These are phyloP conservation scores for Quercus dentata DNA, from an alignment of 306 rosid species.

Conservation along the genomic window DNA sequence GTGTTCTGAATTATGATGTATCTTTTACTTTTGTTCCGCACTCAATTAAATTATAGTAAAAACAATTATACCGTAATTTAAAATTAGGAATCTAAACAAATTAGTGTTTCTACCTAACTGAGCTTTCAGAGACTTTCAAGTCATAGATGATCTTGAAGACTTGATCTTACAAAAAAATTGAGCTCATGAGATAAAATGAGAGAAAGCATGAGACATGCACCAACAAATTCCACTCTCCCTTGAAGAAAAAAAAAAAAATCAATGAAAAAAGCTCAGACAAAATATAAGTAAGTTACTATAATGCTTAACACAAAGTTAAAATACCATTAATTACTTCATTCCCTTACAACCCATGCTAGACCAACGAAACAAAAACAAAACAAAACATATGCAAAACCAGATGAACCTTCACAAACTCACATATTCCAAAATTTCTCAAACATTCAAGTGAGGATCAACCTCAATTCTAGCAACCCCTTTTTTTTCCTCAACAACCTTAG, in stretches of 20 bases:
- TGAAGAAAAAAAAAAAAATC: neutral
- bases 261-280: neutral
- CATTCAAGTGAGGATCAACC: constrained; percentile 51
- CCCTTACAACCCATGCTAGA: neutral
- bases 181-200: neutral
- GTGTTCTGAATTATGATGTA: accelerated
- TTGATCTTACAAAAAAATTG: neutral
- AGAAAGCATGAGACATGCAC: no score
- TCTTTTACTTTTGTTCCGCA: no score
- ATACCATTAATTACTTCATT: neutral
- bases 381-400: neutral
- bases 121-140: no score
- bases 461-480: constrained; percentile 65
- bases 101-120: no score
- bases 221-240: neutral
- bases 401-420: neutral
- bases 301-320: neutral
- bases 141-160: no score
- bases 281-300: neutral
- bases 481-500: constrained; percentile 35
- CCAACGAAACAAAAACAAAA: neutral
- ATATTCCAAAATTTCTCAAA: neutral
- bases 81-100: no score
- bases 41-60: no score
- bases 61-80: no score